Evolutionary conservation across 2,329 filamentous ascomycete genomes (phyloP).

Genomic region (Botrytis cinerea): DNA sequence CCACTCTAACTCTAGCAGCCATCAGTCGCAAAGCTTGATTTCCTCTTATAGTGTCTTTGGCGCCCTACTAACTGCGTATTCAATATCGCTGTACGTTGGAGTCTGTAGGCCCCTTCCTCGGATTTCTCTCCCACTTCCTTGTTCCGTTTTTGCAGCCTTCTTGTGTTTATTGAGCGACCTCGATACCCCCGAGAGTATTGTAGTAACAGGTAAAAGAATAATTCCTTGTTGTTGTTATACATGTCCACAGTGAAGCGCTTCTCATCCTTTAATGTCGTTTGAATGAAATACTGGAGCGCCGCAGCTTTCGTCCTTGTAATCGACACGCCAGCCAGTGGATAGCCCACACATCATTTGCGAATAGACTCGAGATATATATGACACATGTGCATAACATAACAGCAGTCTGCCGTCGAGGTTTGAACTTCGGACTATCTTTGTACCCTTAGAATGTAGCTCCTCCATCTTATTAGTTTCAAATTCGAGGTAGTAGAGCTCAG

Average conservation of each 20-base stretch:
- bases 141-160: background rate
- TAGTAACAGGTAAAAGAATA: background rate
- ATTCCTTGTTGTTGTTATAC: background rate
- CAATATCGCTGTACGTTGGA: background rate
- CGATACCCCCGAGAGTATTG: accelerated
- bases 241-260: background rate
- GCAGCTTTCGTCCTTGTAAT: background rate
- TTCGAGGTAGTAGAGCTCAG: background rate
- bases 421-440: background rate
- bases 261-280: background rate
- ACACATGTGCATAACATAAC: accelerated
- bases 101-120: accelerated
- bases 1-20: background rate
- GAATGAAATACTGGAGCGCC: background rate
- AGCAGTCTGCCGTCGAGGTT: background rate
- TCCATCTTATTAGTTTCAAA: background rate
- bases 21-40: background rate
- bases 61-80: background rate
- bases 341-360: background rate
- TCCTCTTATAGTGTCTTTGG: background rate
- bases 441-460: background rate
- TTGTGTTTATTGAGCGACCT: background rate
- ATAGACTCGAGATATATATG: background rate
- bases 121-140: background rate
- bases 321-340: too few species aligned